Base-by-base conservation (phyloP, 345 rosid species). In the Sapria himalayana region DNA sequence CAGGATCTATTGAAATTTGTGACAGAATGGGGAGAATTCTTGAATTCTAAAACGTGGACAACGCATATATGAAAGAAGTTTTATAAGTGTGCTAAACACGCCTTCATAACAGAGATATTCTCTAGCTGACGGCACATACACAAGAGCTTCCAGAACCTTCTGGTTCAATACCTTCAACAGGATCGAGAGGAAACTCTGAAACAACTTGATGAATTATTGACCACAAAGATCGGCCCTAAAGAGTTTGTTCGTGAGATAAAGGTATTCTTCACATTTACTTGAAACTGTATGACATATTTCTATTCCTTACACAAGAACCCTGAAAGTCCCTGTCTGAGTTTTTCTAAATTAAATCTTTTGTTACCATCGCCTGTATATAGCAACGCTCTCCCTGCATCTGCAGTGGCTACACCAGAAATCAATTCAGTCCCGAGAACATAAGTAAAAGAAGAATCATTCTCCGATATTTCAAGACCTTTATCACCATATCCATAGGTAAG, bases 401-500 rank as follows among this genome's bases (percentile, higher is more conserved):
- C 59, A 44, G 57, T 53, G 54, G 55, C 50, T 6, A 50, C 45
- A 24, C 32, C 69, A 21, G 68, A 56, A 31, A 36, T 63, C 29
- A 37, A 55, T 43, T 55, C 65, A 12, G 19, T 63, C 5, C 50
- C 45, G 16, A 45, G 39, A 13, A 33, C 45, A 9, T 57, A 14
- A 21, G 60, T 50, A 54, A 60, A 53, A 63, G 59, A 71, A 16
- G 74, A 59, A 42, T 42, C 73, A 46, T 18, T 34, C 41, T 50
- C 77, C 15, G 63, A 66, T 59, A 29, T 58, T 43, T 29, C 73
- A 18, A 64, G 71, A 51, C 79, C 98, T 8, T 79, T 76, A 24
- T 89, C 98, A 25, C 98, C 95, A 24, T 89, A 76, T 56, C 68
- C 95, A 67, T 50, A 46, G 37, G 98, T 89, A 61, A 72, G n/a